Evolutionary conservation across 495 filamentous ascomycete genomes (phyloP).

Genomic region (Paragyromitra xinjiangensis): DNA sequence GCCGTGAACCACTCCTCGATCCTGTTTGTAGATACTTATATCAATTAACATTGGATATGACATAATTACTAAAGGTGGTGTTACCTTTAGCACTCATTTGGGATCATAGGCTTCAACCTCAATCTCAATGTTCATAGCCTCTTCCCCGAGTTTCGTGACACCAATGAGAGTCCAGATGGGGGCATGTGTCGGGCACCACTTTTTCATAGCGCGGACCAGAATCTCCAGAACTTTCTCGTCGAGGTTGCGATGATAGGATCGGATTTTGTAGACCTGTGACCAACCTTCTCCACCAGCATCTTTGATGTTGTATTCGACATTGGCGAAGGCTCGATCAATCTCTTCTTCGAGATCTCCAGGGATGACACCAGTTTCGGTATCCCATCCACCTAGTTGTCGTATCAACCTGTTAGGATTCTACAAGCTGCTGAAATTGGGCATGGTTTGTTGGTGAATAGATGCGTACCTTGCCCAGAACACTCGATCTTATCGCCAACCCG

Average conservation of each 20-base stretch:
- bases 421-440: background rate
- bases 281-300: constrained; percentile 68
- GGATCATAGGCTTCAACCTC: constrained; percentile 64
- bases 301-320: constrained; percentile 63
- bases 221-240: constrained; percentile 60
- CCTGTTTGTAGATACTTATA: background rate
- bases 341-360: constrained; percentile 61
- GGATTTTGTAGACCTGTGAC: constrained; percentile 66
- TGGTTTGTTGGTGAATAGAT: background rate
- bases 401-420: background rate
- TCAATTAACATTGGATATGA: background rate
- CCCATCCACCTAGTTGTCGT: constrained; percentile 63
- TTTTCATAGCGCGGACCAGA: constrained; percentile 63
- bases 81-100: background rate
- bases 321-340: constrained; percentile 66
- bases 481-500: constrained; percentile 66
- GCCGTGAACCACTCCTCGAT: background rate
- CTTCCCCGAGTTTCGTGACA: constrained; percentile 60
- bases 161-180: constrained; percentile 65
- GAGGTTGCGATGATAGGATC: constrained; percentile 62
- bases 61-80: background rate
- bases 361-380: constrained; percentile 60
- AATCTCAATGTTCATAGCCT: constrained; percentile 67
- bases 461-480: constrained; percentile 65
- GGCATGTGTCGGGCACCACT: constrained; percentile 64